Percentiles rank a stretch among this genome's conserved stretches.
Evolutionary conservation across 495 filamentous ascomycete species (phyloP).

Genomic region (Pseudoneurospora amorphoporcata): DNA sequence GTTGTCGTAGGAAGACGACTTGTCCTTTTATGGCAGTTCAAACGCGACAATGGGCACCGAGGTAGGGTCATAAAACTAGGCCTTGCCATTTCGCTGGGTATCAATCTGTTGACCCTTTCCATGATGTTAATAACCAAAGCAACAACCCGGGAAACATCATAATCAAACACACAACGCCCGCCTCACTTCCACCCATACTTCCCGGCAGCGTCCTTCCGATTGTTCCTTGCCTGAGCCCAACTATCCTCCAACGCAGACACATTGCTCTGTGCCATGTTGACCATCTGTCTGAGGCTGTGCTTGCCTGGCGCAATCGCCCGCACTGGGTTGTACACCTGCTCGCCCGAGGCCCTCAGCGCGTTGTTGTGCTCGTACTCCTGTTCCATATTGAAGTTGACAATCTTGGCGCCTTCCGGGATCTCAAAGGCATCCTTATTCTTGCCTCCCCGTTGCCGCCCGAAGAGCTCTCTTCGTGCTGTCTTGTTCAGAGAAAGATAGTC

Average conservation of each 20-base stretch:
- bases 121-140: not conserved
- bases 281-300: conserved; percentile 76
- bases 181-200: conserved; percentile 63
- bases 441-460: conserved; percentile 45
- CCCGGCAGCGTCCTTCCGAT: conserved; percentile 66
- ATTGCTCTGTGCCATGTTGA: conserved; percentile 69
- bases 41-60: not conserved
- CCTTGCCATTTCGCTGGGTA: not conserved
- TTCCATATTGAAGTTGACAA: conserved; percentile 79
- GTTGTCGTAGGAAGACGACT: too few relatives aligned
- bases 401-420: conserved; percentile 28
- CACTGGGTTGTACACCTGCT: conserved; percentile 69
- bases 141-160: conserved; percentile 10
- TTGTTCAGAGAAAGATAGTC: conserved; percentile 64
- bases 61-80: not conserved
- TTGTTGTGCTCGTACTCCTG: conserved; percentile 78
- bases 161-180: not conserved
- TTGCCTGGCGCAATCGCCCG: conserved; percentile 79
- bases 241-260: conserved; percentile 79
- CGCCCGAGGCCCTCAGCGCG: conserved; percentile 54
- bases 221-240: conserved; percentile 65
- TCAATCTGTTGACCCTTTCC: not conserved
- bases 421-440: conserved; percentile 16
- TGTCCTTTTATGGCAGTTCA: not conserved
- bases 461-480: conserved; percentile 66